Percentiles rank a stretch among this genome's conserved stretches.
These are phyloP conservation scores for Marasmius fiardii DNA, from an alignment of 1,284 basidiomycete species.

Conservation along the genomic window DNA sequence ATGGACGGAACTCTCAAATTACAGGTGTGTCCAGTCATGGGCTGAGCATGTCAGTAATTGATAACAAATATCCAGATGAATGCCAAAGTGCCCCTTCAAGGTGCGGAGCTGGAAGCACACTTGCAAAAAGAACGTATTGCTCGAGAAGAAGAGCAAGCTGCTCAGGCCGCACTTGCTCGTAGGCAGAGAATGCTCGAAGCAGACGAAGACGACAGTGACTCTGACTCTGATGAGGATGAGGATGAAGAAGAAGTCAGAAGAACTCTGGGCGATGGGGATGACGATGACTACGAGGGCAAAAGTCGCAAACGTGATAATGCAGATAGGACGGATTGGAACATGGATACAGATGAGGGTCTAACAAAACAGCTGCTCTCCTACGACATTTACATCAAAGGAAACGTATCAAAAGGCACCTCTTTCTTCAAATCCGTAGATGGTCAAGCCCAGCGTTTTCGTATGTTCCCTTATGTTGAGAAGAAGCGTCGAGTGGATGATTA, in stretches of 20 bases:
- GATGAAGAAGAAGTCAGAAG: slow-evolving; percentile 73
- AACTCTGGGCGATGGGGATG: slow-evolving; percentile 49
- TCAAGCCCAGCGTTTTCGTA: slow-evolving; percentile 81
- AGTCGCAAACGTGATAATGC: slow-evolving; percentile 43
- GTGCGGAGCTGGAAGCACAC: slow-evolving; percentile 82
- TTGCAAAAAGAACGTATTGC: slow-evolving; percentile 74
- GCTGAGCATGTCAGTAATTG: slow-evolving; percentile 1
- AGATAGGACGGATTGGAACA: slow-evolving; percentile 63
- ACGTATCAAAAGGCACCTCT: slow-evolving; percentile 76
- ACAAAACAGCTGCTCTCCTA: slow-evolving; percentile 80
- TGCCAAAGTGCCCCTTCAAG: slow-evolving; percentile 84
- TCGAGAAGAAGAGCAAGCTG: slow-evolving; percentile 86
- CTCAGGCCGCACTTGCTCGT: slow-evolving; percentile 81
- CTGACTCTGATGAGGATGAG: slow-evolving; percentile 45
- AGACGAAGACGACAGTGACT: slow-evolving; percentile 67
- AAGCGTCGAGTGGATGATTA: slow-evolving; percentile 92
- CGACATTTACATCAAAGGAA: slow-evolving; percentile 96
- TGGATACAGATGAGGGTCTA: slow-evolving; percentile 70
- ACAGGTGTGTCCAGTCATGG: slow-evolving; percentile 43
- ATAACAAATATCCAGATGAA: slow-evolving; percentile 58
- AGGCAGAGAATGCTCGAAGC: slow-evolving; percentile 90
- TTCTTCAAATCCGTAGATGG: slow-evolving; percentile 79
- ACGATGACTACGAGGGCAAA: slow-evolving; percentile 29
- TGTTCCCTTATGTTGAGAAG: slow-evolving; percentile 97
- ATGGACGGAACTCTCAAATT: slow-evolving; percentile 68